Evolutionary conservation across 495 filamentous ascomycete species (phyloP).

Genomic region (Xylaria telfairii): DNA sequence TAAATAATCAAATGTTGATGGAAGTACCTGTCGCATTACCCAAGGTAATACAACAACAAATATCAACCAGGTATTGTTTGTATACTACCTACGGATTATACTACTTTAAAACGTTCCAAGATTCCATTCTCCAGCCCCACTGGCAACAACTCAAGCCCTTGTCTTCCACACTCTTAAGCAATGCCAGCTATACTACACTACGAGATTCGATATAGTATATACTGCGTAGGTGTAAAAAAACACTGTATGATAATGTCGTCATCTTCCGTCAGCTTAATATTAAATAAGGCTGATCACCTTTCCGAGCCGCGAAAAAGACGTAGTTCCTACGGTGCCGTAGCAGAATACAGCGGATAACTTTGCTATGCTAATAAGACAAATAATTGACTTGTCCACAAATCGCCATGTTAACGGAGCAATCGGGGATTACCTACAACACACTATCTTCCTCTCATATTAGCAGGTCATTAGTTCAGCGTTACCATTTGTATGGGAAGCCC

Average conservation of each 20-base stretch:
- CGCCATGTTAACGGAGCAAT: background rate
- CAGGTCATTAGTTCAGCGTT: background rate
- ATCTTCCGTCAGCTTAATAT: conserved; percentile 18
- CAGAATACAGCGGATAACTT: background rate
- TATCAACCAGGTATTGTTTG: background rate
- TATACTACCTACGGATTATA: too few species aligned
- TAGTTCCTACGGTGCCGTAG: background rate
- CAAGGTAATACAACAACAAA: background rate
- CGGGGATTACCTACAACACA: background rate
- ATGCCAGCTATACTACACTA: too few species aligned
- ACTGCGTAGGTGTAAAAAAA: background rate
- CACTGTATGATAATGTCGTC: conserved; percentile 8
- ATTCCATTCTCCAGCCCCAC: background rate
- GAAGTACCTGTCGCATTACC: background rate
- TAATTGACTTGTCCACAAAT: background rate
- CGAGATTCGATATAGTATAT: too few species aligned
- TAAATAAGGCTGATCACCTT: conserved; percentile 15
- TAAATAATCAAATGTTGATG: background rate
- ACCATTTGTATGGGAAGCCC: background rate
- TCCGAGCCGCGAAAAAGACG: background rate
- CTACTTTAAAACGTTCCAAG: conserved; percentile 1
- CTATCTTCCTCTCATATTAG: background rate
- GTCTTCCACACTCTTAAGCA: background rate
- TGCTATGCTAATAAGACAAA: conserved; percentile 11
- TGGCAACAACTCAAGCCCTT: background rate